phyloP scores from a whole-genome alignment of 2,329 filamentous ascomycete genomes.

The Aspergillus amoenus region DNA sequence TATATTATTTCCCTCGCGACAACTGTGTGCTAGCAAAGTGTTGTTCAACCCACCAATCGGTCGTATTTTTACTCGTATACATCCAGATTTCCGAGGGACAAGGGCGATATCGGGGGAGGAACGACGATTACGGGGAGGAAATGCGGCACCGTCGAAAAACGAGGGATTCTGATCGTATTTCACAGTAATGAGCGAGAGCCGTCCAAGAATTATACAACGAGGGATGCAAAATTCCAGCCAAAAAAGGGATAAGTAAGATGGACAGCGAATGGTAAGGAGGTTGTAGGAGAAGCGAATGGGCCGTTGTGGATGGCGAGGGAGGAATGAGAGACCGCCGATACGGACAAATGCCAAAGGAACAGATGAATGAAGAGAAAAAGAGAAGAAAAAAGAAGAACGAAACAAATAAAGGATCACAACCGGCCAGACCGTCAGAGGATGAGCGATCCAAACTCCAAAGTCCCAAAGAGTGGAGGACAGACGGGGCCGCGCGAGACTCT shows the following conservation, averaged over 20 bases:
- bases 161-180: slow-evolving; percentile 11
- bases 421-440: background rate
- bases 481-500: slow-evolving; percentile 3
- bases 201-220: background rate
- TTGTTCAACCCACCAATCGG: slow-evolving; percentile 7
- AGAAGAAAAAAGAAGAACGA: slow-evolving; percentile 2
- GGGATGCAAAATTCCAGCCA: background rate
- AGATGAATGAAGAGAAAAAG: no score
- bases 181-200: slow-evolving; percentile 1
- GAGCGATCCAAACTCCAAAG: slow-evolving; percentile 1
- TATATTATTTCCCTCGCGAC: slow-evolving; percentile 4
- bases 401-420: background rate
- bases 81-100: slow-evolving; percentile 14
- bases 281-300: background rate
- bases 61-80: slow-evolving; percentile 11
- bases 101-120: slow-evolving; percentile 9
- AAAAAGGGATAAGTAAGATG: background rate
- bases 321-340: background rate
- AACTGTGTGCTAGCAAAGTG: background rate
- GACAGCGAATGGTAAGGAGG: background rate
- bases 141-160: slow-evolving; percentile 8
- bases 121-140: slow-evolving; percentile 1
- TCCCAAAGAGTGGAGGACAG: slow-evolving; percentile 32
- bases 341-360: background rate
- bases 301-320: slow-evolving; percentile 1